Evolutionary conservation across 805 yeast species (phyloP), one percentile per base, ranked within the genome.

Genomic region (Candida koratica): DNA sequence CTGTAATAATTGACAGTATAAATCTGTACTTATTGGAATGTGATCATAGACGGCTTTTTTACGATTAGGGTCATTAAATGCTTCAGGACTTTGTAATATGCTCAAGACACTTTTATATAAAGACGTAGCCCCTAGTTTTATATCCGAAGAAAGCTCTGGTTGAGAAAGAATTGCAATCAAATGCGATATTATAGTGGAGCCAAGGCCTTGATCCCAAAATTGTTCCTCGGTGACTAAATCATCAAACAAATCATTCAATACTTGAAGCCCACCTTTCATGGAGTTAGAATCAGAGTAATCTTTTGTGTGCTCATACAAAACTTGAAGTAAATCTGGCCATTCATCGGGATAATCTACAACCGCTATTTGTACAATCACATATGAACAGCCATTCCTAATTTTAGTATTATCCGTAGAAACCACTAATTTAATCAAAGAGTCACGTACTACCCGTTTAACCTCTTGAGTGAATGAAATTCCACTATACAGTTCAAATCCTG

Each of bases 311-410:
- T 51, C 51, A 48, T 77, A 79, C 14, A 86, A 50, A 5, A 56
- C 56, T 22, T 58, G 51, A 38, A 84, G 53, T 31, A 89, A 62
- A 15, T 68, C 71, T 0, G 97, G 95, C 97, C 97, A 90, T 53
- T 87, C 95, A 52, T 93, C 97, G 0, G 98, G 98, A 51, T 76
- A 90, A 52, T 90, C 98, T 1, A 80, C 84, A 3, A 84, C 82
- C 0, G 95, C 87, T 11, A 90, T 84, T 49, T 84, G 94, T 4
- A 84, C 84, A 12, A 88, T 74, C 11, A 84, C 81, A 45, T 85
- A 81, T 1, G 89, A 78, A 2, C 84, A 75, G 34, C 84, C 72
- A 19, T 70, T 72, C 40, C 86, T 68, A 11, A 89, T 63, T 48
- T 81, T 84, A 7, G 82, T 64, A 42, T 73, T 72, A 1, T 67